A percentile compares a stretch with the other conserved stretches of the same genome.
phyloP scores from a whole-genome alignment of 2,329 filamentous ascomycete genomes.

The Aspergillus japonicus region DNA sequence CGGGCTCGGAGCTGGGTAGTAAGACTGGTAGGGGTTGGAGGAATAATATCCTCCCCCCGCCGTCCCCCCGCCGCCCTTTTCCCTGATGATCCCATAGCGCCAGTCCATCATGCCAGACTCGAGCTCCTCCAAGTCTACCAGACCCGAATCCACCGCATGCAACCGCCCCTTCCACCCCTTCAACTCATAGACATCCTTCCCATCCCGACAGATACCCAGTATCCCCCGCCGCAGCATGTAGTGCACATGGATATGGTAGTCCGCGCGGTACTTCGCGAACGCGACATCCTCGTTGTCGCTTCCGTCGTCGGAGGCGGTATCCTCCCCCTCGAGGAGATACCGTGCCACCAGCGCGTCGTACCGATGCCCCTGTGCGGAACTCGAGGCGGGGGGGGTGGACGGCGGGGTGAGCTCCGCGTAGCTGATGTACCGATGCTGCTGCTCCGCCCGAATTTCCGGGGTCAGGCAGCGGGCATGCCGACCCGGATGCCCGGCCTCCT shows the following conservation, averaged over 20 bases:
- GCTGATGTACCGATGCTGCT: background rate
- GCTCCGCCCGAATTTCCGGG: background rate
- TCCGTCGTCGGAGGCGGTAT: background rate
- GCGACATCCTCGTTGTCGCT: constrained; percentile 10
- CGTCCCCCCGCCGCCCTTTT: background rate
- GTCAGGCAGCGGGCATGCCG: background rate
- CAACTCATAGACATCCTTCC: constrained; percentile 27
- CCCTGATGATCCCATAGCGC: background rate
- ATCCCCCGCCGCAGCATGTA: constrained; percentile 23
- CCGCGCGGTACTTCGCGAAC: constrained; percentile 31
- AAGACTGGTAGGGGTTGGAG: background rate
- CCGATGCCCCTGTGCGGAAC: background rate
- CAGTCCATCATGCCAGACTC: background rate
- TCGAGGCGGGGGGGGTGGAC: background rate
- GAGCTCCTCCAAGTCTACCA: background rate
- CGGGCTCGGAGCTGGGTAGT: background rate
- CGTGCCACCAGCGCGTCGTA: constrained; percentile 10
- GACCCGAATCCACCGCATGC: background rate
- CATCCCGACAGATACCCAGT: constrained; percentile 31
- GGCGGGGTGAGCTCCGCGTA: constrained; percentile 13
- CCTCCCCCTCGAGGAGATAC: background rate
- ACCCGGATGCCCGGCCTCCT: background rate
- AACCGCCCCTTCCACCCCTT: constrained; percentile 27
- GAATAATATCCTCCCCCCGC: background rate
- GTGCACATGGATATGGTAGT: constrained; percentile 36